Evolutionary conservation across 2,329 filamentous ascomycete species (phyloP), one percentile per base, ranked within the genome.

Genomic region (Stagonosporopsis chrysanthemi): DNA sequence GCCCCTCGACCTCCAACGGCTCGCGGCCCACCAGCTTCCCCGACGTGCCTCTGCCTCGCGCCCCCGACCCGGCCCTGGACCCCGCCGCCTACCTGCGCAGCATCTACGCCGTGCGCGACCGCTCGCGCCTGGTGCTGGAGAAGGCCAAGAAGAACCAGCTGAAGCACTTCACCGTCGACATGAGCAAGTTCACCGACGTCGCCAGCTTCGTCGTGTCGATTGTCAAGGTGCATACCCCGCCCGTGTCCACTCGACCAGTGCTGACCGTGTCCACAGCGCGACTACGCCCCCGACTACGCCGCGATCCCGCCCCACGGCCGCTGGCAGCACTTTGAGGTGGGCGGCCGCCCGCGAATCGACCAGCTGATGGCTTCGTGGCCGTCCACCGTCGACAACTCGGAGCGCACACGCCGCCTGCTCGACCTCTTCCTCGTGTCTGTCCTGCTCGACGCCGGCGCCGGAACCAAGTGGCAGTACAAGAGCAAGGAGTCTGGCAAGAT

Each of bases 1-100:
- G 64, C 78, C 82, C 63, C 55, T 73, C 77, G 45, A 74, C 76
- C 26, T 63, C 64, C 68, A 76, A 71, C 70, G 78, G 68, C 70
- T 75, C 73, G 54, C 70, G 73, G 65, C 70, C 69, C 53, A 71
- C 70, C 60, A 71, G 81, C 57, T 84, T 93, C 65, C 87, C 89
- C 66, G 90, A 92, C 76, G 83, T 96, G 69, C 86, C 92, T 63
- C 85, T 98, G 44, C 91, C 94, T 46, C 89, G 87, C 70, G 88
- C 92, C 15, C 93, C 94, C 26, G 93, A 98, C 78, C 93, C 94
- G 69, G 84, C 89, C 61, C 83, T 94, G 66, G 92, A 98, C 75
- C 93, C 94, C 19, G 91, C 90, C 23, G 93, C 88, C 60, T 98
- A 98, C 78, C 85, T 99, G 70, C 88, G 91, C 73, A 97, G 92